Evolutionary conservation across 1,284 basidiomycete species (phyloP), one percentile per base, ranked within the genome.

Genomic region (Ustilago cynodontis): DNA sequence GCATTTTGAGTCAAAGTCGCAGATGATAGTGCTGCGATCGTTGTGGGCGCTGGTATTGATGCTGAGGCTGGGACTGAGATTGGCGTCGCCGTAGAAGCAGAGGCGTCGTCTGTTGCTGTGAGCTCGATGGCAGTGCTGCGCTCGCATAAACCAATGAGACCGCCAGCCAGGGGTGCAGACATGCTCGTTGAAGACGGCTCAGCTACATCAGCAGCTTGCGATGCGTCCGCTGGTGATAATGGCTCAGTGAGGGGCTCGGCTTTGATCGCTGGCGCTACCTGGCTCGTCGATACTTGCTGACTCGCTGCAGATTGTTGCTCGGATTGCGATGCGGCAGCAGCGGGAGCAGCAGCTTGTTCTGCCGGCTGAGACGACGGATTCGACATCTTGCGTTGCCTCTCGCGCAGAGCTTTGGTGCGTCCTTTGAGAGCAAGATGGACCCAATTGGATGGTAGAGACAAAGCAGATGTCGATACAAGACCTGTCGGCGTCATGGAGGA

Each of bases 401-500:
- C 68, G 52, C 68, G 73, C 50, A 67, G 35, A 16, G 58, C 39
- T 54, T 43, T 50, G 14, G 64, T n/a, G 18, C 58, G 54, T 18
- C 60, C 64, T 51, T 66, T 63, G 45, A 71, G 49, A 29, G 68
- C 73, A 51, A 76, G 73, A 45, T 71, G 61, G 31, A 60, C 54
- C 73, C 73, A 76, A 35, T 71, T 65, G 14, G 59, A 10, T 24
- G 63, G 56, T 22, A 61, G 37, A 9, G 72, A 57, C 55, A 67
- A 43, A 33, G 66, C 43, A 31, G 62, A 35, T 62, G 62, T 65
- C 59, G 65, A 58, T 10, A 55, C 58, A 22, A 74, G 61, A 20
- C 59, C 62, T 29, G 71, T 65, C 24, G 66, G 62, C 65, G 71
- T 69, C 71, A 74, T 74, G 71, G 43, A 59, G 31, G n/a, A 45